These are phyloP conservation scores for Candida multigemmis DNA, from an alignment of 805 yeast genomes.

Conservation along the genomic window DNA sequence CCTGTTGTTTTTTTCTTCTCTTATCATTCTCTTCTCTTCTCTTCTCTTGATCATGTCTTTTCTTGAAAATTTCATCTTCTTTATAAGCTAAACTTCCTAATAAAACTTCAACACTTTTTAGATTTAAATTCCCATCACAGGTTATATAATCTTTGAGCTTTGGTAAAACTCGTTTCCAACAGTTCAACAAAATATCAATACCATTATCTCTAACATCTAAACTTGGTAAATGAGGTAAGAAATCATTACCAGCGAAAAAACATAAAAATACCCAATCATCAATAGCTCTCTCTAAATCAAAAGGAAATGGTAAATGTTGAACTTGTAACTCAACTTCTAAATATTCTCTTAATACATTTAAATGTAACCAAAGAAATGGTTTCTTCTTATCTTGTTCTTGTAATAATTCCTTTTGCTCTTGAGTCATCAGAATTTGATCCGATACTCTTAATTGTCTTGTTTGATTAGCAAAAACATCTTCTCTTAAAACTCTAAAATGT, in stretches of 20 bases:
- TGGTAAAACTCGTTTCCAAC: conserved; percentile 77
- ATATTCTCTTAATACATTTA: conserved; percentile 81
- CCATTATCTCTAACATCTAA: conserved; percentile 93
- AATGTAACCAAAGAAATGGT: conserved; percentile 92
- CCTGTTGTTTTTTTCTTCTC: conserved; percentile 42
- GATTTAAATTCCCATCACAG: conserved; percentile 76
- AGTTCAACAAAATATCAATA: conserved; percentile 66
- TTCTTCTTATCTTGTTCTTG: conserved; percentile 44
- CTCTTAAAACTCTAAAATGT: conserved; percentile 86
- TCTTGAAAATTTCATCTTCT: conserved; percentile 72
- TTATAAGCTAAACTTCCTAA: conserved; percentile 55
- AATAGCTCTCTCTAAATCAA: conserved; percentile 89
- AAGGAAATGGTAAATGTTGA: conserved; percentile 60
- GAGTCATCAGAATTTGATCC: conserved; percentile 50
- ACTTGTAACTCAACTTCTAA: conserved; percentile 71
- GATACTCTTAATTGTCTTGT: conserved; percentile 34
- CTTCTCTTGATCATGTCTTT: conserved; percentile 58
- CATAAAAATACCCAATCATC: conserved; percentile 99
- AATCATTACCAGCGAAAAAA: conserved; percentile 97
- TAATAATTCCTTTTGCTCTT: conserved; percentile 40
- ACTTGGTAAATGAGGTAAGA: conserved; percentile 91
- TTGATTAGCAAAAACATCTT: conserved; percentile 89
- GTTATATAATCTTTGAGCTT: conserved; percentile 70
- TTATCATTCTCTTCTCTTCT: conserved; percentile 59
- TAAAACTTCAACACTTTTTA: conserved; percentile 67